Evolutionary conservation across 2,329 filamentous ascomycete species (phyloP).

Genomic region (Phaeosphaeria sp.): DNA sequence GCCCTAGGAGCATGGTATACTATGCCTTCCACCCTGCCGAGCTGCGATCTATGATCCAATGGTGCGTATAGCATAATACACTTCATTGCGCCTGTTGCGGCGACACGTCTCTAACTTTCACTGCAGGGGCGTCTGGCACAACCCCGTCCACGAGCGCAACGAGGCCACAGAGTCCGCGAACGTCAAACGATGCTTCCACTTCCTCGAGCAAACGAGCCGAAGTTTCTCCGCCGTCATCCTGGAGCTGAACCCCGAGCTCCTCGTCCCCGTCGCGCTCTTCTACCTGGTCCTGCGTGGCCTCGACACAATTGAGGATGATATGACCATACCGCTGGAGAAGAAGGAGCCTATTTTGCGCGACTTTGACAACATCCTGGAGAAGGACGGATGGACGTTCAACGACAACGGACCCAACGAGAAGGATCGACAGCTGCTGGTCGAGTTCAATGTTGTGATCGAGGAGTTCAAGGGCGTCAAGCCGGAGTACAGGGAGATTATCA

Average conservation of each 20-base stretch:
- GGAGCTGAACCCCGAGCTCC: constrained; percentile 92
- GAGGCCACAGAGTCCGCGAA: constrained; percentile 75
- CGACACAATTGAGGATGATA: constrained; percentile 99
- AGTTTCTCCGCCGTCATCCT: constrained; percentile 94
- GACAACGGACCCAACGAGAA: constrained; percentile 91
- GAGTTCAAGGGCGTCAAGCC: constrained; percentile 91
- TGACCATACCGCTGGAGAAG: constrained; percentile 80
- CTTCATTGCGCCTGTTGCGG: neutral
- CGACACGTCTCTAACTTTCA: constrained; percentile 14
- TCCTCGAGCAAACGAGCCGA: constrained; percentile 85
- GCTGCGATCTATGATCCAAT: constrained; percentile 86
- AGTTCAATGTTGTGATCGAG: constrained; percentile 85
- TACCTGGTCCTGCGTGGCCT: constrained; percentile 91
- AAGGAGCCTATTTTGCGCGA: constrained; percentile 87
- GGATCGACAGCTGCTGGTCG: constrained; percentile 87
- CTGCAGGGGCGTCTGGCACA: constrained; percentile 94
- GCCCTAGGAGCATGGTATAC: constrained; percentile 66
- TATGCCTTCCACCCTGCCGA: constrained; percentile 77
- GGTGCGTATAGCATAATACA: constrained; percentile 61
- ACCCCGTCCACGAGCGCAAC: constrained; percentile 86
- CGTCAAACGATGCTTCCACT: constrained; percentile 83
- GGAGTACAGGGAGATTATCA: constrained; percentile 83
- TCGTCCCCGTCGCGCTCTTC: constrained; percentile 88
- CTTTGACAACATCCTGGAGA: constrained; percentile 79
- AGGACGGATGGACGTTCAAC: constrained; percentile 89